Conservation (phyloP, 371 early-diverging fungal genomes). For the Sporodiniella umbellata region DNA sequence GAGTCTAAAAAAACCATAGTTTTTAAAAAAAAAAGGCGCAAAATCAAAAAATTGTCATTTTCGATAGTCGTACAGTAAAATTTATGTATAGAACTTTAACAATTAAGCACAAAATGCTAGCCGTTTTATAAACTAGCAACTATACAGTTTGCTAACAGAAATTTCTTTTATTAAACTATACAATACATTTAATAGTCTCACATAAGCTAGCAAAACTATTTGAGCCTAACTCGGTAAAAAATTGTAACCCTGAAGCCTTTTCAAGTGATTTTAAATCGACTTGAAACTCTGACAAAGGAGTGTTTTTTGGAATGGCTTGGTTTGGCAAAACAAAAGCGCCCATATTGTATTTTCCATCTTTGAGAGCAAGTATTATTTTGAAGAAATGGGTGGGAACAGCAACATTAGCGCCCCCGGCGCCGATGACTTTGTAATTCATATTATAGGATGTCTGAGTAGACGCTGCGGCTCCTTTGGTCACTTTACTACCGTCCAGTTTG, state of each 20-base stretch:
- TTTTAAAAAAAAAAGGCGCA: too few relatives aligned
- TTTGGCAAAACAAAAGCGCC: conserved; percentile 88
- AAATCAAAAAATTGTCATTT: too few relatives aligned
- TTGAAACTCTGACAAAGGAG: conserved; percentile 61
- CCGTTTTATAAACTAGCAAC: too few relatives aligned
- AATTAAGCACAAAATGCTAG: too few relatives aligned
- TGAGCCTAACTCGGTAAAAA: conserved; percentile 62
- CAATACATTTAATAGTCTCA: neutral
- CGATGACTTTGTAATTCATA: conserved; percentile 67
- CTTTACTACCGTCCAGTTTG: neutral
- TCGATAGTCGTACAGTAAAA: too few relatives aligned
- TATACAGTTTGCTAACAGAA: too few relatives aligned
- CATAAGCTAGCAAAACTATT: conserved; percentile 38
- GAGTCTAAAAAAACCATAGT: too few relatives aligned
- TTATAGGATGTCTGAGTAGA: conserved; percentile 12
- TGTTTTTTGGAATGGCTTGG: conserved; percentile 54
- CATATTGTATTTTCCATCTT: conserved; percentile 32
- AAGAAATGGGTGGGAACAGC: conserved; percentile 93
- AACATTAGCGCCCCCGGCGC: conserved; percentile 72
- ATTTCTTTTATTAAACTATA: neutral
- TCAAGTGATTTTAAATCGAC: conserved; percentile 70
- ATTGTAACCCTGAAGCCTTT: conserved; percentile 68
- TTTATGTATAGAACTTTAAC: too few relatives aligned
- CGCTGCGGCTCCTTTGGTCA: neutral
- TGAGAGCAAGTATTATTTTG: conserved; percentile 67